Conservation (phyloP, 352 stramenopile genomes). For the Phytophthora capsici region DNA sequence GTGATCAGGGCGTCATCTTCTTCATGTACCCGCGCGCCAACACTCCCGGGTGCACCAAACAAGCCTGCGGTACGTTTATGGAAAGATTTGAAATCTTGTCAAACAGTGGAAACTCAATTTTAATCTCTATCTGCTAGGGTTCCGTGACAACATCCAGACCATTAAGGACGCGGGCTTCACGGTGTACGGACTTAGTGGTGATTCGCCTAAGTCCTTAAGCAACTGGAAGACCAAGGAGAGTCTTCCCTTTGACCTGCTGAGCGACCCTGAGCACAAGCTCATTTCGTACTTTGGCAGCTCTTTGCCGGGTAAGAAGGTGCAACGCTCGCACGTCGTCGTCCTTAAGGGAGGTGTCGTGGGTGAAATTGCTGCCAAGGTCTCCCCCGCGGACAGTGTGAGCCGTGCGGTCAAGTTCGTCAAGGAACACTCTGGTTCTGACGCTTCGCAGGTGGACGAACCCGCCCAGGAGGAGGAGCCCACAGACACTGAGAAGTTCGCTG, state of each 20-base stretch:
- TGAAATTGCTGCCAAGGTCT: slow-evolving; percentile 83
- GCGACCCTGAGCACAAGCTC: slow-evolving; percentile 81
- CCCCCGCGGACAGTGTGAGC: slow-evolving; percentile 75
- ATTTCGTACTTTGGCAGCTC: slow-evolving; percentile 91
- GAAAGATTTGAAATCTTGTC: slow-evolving; percentile 18
- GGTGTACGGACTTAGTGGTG: slow-evolving; percentile 82
- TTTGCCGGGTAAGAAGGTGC: slow-evolving; percentile 74
- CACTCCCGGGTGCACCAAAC: slow-evolving; percentile 88
- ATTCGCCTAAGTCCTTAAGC: slow-evolving; percentile 71
- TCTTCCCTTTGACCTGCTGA: slow-evolving; percentile 83
- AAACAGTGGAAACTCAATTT: slow-evolving; percentile 15
- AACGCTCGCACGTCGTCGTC: slow-evolving; percentile 87
- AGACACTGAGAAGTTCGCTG: slow-evolving; percentile 34
- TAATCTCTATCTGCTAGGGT: slow-evolving; percentile 46
- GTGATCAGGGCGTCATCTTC: slow-evolving; percentile 83
- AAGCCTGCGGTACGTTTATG: slow-evolving; percentile 71
- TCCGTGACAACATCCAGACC: slow-evolving; percentile 84
- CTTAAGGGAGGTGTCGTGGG: slow-evolving; percentile 80
- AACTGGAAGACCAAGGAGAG: slow-evolving; percentile 86
- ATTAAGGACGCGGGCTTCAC: slow-evolving; percentile 83
- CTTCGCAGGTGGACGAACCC: slow-evolving; percentile 22
- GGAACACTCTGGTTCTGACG: slow-evolving; percentile 32
- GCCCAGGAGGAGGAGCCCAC: slow-evolving; percentile 26
- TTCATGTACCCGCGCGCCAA: slow-evolving; percentile 92
- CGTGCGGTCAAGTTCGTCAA: slow-evolving; percentile 79